Evolutionary conservation across 2,329 filamentous ascomycete species (phyloP), one percentile per base, ranked within the genome.

Genomic region (Alternaria novae-zelandiae): DNA sequence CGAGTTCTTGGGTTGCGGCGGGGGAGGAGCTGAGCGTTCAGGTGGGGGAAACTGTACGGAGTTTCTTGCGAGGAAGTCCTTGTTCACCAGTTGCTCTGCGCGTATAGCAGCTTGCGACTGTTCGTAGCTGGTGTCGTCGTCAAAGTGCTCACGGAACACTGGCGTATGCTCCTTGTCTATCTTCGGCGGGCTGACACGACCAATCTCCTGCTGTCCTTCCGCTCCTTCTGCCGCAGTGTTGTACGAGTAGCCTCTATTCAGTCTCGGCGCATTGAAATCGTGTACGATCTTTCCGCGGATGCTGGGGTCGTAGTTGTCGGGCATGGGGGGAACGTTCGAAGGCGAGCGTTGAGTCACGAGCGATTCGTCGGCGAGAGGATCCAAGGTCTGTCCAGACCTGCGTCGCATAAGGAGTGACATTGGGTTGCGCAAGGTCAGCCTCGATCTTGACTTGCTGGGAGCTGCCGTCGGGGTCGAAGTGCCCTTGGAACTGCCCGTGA

Each of bases 251-350:
- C 77, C 81, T 54, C 82, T 77, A 57, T 84, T 83, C 45, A 83
- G 79, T 55, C 87, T 82, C 6, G 88, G 88, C 5, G 85, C 86
- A 53, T 87, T 89, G 74, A 90, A 90, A 70, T 90, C 88, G 78
- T 90, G 88, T 1, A 90, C 83, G 21, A 88, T 84, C 53, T 86
- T 88, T 17, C 88, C 88, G 56, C 86, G 84, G 62, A 90, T 90
- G 57, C 87, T 83, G 12, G 88, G 87, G 69, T 89, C 87, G 70
- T 88, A 89, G 69, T 89, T 86, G 61, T 88, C 87, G 3, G 87
- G 86, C 57, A 87, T 82, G 3, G 85, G 83, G 3, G 78, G 77
- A 17, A 86, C 79, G 46, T 78, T 75, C 8, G 75, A 67, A 12
- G 84, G 72, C 54, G 81, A 85, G 43, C 81, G 82, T 26, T 83